Evolutionary conservation across 2,329 filamentous ascomycete genomes (phyloP), one percentile per base, ranked within the genome.

Genomic region (Hawksworthiomyces lignivorus): DNA sequence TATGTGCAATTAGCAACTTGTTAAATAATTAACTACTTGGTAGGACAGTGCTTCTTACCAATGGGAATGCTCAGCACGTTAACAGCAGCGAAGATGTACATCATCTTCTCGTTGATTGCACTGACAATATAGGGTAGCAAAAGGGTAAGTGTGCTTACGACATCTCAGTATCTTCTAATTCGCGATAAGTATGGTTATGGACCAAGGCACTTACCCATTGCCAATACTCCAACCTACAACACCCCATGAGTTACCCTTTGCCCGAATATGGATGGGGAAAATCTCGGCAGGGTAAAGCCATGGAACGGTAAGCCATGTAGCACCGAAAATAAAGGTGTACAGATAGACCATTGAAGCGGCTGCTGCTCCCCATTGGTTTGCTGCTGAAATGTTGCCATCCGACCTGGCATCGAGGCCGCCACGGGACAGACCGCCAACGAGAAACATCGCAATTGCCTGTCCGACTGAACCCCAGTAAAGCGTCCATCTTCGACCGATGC

Each of bases 191-290:
- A n/a, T n/a, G n/a, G n/a, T n/a, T n/a, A n/a, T n/a, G n/a, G n/a
- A n/a, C n/a, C n/a, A n/a, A n/a, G n/a, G n/a, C n/a, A n/a, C n/a
- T n/a, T n/a, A n/a, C n/a, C n/a, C 50, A 49, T 86, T 86, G 0
- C 84, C 83, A 38, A 87, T 84, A 12, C 70, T 76, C 84, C 83
- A 88, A 0, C 84, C 83, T 0, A 86, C 73, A 0, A 87, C 82
- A 17, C 84, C 82, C 73, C 77, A 87, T 0, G 83, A 81, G 46
- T 87, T 87, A 6, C 83, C 84, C 51, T 82, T 81, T 2, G 84
- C 83, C 18, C 84, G 73, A 0, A 86, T 72, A 46, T 82, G 73
- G 0, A 86, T 61, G 0, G 83, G 82, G 52, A 85, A 87, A 43
- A 87, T 87, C 55, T 88, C 82, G 1, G 82, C 80, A 0, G 79